Conservation (phyloP, 2,329 filamentous ascomycete species). For the Beauveria sp. region DNA sequence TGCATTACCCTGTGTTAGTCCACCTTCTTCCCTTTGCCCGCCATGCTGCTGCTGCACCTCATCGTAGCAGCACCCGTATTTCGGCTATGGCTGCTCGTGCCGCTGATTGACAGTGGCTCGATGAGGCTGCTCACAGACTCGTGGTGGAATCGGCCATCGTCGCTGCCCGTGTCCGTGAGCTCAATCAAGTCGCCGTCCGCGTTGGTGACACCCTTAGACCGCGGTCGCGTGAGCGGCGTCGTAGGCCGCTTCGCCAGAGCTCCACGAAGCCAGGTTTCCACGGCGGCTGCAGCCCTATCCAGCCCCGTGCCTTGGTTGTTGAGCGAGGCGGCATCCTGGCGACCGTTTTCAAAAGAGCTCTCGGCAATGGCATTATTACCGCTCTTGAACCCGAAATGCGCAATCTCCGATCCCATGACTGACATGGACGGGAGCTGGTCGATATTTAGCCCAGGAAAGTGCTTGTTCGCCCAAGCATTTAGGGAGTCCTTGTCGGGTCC, state of each 20-base stretch:
- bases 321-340: slow-evolving; percentile 33
- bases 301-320: slow-evolving; percentile 49
- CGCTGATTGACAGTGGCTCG: slow-evolving; percentile 23
- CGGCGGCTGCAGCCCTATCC: slow-evolving; percentile 76
- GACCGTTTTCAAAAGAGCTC: slow-evolving; percentile 41
- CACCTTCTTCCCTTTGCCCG: slow-evolving; percentile 39
- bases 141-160: slow-evolving; percentile 37
- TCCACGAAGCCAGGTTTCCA: slow-evolving; percentile 86
- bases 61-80: slow-evolving; percentile 31
- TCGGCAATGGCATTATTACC: slow-evolving; percentile 40
- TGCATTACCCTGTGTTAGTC: slow-evolving; percentile 23
- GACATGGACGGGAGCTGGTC: slow-evolving; percentile 62
- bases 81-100: slow-evolving; percentile 32
- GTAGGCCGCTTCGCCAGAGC: slow-evolving; percentile 59
- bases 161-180: slow-evolving; percentile 54
- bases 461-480: slow-evolving; percentile 76
- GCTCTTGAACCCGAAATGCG: slow-evolving; percentile 46
- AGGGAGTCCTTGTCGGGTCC: slow-evolving; percentile 80
- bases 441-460: slow-evolving; percentile 70
- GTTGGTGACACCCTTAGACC: slow-evolving; percentile 27
- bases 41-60: slow-evolving; percentile 21
- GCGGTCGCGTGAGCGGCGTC: slow-evolving; percentile 39
- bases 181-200: slow-evolving; percentile 60
- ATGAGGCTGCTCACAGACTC: slow-evolving; percentile 21
- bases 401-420: slow-evolving; percentile 52